Evolutionary conservation across 495 filamentous ascomycete species (phyloP), one percentile per base, ranked within the genome.

Genomic region (Thermothielavioides terrestris): DNA sequence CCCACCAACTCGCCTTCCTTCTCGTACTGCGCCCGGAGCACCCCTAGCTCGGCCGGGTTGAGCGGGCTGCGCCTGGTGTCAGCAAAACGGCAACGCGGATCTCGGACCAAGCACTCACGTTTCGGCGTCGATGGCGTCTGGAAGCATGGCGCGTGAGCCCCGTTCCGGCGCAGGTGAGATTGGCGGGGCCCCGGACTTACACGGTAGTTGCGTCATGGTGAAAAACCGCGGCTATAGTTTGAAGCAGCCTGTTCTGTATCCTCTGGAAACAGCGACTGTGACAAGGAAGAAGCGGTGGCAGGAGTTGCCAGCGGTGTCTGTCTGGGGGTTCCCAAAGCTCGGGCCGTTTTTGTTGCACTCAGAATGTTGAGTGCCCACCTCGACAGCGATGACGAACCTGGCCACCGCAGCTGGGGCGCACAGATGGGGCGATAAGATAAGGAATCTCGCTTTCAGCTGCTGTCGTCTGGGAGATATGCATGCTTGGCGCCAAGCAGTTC

Each of bases 111-210:
- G 23, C n/a, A 50, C 68, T 64, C 60, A 95, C 90, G 86, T 94
- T 73, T 98, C 92, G 53, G 89, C 92, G 73, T 98, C 92, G 44
- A 90, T 89, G 61, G 92, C 92, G 75, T 97, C 92, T 98, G 68
- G 27, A 46, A 50, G 34, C 31, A 42, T 46, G 38, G 46, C 36
- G 17, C 2, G 38, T 45, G 36, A 42, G 43, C 8, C 35, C 23
- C 46, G 36, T 63, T 48, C 32, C 15, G 15, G 39, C 32, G 11
- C 28, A 36, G 25, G 21, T 4, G 17, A n/a, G n/a, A n/a, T n/a
- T n/a, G n/a, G n/a, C n/a, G 20, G 26, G 15, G 56, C 53, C 51
- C 30, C 52, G 15, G 23, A 74, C 82, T 57, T 78, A 89, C 85
- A 87, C 56, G 85, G 86, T 56, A 89, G 74, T 58, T 80, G 80